Evolutionary conservation across 2,329 filamentous ascomycete genomes (phyloP), one percentile per base, ranked within the genome.

Genomic region (Cadophora sp.): DNA sequence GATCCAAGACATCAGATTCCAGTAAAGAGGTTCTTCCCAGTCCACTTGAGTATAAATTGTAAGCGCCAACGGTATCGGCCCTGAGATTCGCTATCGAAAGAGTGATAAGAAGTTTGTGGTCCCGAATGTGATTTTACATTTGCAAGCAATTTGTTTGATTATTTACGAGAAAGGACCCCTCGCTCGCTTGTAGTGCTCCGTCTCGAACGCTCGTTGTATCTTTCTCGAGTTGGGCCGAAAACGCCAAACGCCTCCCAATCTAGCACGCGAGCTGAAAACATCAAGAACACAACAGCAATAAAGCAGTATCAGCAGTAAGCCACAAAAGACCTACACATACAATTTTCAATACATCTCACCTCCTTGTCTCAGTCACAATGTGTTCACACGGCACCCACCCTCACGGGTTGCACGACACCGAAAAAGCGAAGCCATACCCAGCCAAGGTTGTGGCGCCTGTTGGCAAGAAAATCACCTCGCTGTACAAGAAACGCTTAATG

Each of bases 391-490:
- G 19, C 19, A 7, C 19, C n/a, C 43, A 48, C 43, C 43, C 19
- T 48, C 43, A 48, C 43, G 43, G 43, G 43, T 48, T 48, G 43
- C 43, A 48, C 43, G 19, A 48, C 19, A 48, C 43, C 43, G 43
- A 48, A 48, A 48, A 48, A 22, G 56, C 56, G 24, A 59, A 43
- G 56, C 22, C 56, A 27, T 59, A 59, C 37, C 56, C 56, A 24
- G 16, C 37, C 31, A 59, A 59, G 31, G 56, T 31, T 34, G 56
- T 59, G 56, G 34, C 56, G 24, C 56, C 56, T 24, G 56, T 59
- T 22, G 56, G 56, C 34, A 59, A 59, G 56, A 59, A 59, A 59
- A 59, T 59, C 22, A 59, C 56, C 9, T 59, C 56, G 9, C 37
- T 59, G n/a, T 59, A 59, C 34, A 59, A 59, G 31, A 59, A 59